A percentile compares a stretch with the other conserved stretches of the same genome.
Conservation (phyloP, 306 rosid genomes). For the Malus asiatica region DNA sequence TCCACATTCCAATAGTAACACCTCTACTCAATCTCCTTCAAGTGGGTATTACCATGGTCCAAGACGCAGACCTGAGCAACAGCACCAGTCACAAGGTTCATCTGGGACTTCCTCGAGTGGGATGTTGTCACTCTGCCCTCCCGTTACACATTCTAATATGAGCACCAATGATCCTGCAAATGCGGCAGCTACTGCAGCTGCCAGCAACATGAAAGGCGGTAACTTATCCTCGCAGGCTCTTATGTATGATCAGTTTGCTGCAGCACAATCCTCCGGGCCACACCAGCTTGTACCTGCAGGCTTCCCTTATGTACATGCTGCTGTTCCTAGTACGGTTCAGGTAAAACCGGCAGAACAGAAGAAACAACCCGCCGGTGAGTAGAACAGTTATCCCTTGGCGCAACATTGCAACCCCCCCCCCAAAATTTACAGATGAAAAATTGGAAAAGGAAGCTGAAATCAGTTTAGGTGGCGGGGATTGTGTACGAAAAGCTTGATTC, state of each 20-base stretch:
- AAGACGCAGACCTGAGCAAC: constrained; percentile 61
- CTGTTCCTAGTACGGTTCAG: constrained; percentile 63
- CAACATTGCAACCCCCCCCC: constrained; percentile 22
- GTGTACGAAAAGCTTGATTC: constrained; percentile 16
- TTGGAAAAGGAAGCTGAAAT: background rate
- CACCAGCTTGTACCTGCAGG: constrained; percentile 57
- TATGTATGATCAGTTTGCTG: constrained; percentile 55
- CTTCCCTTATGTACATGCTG: constrained; percentile 55
- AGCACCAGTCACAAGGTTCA: constrained; percentile 49
- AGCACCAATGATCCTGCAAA: constrained; percentile 46
- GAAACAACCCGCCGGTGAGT: constrained; percentile 96
- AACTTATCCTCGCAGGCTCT: constrained; percentile 49
- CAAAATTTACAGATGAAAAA: background rate
- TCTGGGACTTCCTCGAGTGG: constrained; percentile 53
- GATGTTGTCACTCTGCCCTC: constrained; percentile 42
- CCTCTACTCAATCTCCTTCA: constrained; percentile 36
- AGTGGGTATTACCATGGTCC: constrained; percentile 41
- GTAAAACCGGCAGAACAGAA: constrained; percentile 89
- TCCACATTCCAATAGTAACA: constrained; percentile 46
- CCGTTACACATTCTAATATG: constrained; percentile 23
- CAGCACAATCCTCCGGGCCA: constrained; percentile 52
- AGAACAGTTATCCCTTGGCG: constrained; percentile 23
- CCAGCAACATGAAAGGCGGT: constrained; percentile 50
- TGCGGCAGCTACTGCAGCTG: constrained; percentile 35
- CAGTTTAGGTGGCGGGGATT: constrained; percentile 12